Conservation (phyloP, 2,329 filamentous ascomycete species). For the Diaporthe helianthi region DNA sequence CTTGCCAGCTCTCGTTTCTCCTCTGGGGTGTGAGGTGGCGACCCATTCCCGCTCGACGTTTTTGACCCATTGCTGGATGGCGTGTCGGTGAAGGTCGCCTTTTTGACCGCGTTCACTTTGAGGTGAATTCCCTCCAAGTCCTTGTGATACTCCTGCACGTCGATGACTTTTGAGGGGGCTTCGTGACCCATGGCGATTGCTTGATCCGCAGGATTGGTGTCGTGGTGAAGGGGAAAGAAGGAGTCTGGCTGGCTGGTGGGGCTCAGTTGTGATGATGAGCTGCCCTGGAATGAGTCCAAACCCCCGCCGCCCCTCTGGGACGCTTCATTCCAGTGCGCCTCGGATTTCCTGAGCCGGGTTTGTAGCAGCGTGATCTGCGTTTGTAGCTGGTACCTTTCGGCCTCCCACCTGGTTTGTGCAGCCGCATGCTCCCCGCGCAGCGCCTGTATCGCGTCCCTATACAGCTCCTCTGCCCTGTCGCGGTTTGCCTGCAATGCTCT, state of each 20-base stretch:
- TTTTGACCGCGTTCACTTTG: constrained; percentile 60
- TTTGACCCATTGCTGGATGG: constrained; percentile 41
- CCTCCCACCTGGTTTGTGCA: constrained; percentile 38
- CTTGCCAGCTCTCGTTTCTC: constrained; percentile 23
- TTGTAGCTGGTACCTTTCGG: constrained; percentile 46
- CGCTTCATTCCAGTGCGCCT: constrained; percentile 31
- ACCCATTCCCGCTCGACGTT: constrained; percentile 40
- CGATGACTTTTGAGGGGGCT: constrained; percentile 48
- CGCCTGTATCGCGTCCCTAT: constrained; percentile 39
- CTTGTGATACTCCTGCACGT: constrained; percentile 64
- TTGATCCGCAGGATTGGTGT: constrained; percentile 9
- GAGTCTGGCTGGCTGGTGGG: constrained; percentile 46
- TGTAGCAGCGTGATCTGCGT: constrained; percentile 35
- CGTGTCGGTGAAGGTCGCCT: constrained; percentile 56
- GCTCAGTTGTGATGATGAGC: constrained; percentile 40
- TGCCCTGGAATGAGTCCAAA: constrained; percentile 33
- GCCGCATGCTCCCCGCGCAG: constrained; percentile 28
- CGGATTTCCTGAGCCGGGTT: constrained; percentile 35
- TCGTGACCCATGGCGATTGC: constrained; percentile 17
- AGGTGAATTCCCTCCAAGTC: constrained; percentile 66
- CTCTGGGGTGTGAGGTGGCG: constrained; percentile 31
- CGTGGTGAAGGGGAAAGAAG: constrained; percentile 38
- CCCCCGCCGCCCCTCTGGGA: constrained; percentile 29
- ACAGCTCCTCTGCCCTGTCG: constrained; percentile 61
- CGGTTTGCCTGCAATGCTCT: constrained; percentile 61